A percentile compares a stretch with the other conserved stretches of the same genome.
Conservation (phyloP, 1,139 yeast genomes). For the Saccharomyces hybrid region DNA sequence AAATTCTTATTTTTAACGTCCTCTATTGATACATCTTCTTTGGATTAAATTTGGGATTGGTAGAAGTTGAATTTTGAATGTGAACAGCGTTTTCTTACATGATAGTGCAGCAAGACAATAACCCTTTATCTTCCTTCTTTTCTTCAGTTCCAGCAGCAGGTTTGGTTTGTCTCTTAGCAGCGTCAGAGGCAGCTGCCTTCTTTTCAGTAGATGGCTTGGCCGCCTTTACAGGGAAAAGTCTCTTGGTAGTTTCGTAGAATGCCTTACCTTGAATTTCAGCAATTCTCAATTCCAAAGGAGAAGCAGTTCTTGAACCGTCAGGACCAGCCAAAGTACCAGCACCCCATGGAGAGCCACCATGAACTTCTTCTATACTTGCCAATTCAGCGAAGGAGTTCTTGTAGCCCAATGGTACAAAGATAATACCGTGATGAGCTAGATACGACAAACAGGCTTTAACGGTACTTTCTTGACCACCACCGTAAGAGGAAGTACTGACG, state of each 20-base stretch:
- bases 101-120: constrained; percentile 22
- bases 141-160: constrained; percentile 7
- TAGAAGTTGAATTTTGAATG: not conserved
- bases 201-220: constrained; percentile 3
- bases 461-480: constrained; percentile 62
- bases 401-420: constrained; percentile 57
- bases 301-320: constrained; percentile 61
- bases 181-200: constrained; percentile 8
- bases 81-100: constrained; percentile 12
- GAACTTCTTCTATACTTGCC: constrained; percentile 50
- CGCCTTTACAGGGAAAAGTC: constrained; percentile 10
- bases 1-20: not conserved
- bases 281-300: constrained; percentile 50
- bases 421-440: constrained; percentile 55
- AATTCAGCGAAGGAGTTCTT: constrained; percentile 43
- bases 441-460: constrained; percentile 43
- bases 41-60: not conserved
- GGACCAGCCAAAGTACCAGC: constrained; percentile 60
- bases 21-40: not conserved
- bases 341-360: constrained; percentile 74
- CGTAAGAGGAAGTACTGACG: constrained; percentile 51
- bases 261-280: constrained; percentile 58
- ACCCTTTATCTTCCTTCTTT: constrained; percentile 12
- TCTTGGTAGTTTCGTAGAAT: constrained; percentile 43
- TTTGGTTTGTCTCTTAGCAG: constrained; percentile 7